A percentile compares a stretch with the other conserved stretches of the same genome.
Evolutionary conservation across 305 asterid genomes (phyloP).

Genomic region (Salvia sclarea): DNA sequence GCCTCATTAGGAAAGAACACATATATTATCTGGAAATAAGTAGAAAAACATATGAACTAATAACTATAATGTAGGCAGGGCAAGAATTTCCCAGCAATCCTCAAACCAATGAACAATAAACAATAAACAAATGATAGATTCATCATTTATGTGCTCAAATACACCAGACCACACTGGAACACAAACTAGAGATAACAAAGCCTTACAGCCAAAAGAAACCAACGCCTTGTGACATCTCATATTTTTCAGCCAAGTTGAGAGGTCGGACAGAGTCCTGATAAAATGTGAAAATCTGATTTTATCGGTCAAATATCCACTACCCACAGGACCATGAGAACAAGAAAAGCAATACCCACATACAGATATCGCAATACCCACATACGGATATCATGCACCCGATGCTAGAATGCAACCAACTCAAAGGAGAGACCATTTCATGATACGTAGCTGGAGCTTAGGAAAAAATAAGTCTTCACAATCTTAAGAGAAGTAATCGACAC

Average conservation of each 20-base stretch:
- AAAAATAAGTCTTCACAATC: background rate
- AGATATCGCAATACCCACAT: background rate
- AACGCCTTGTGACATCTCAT: background rate
- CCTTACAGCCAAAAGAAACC: background rate
- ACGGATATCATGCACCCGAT: too few relatives aligned
- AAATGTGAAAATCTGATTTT: background rate
- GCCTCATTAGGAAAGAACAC: conserved; percentile 64
- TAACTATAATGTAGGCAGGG: background rate
- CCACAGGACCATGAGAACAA: background rate
- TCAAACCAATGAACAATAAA: too few relatives aligned
- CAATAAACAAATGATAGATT: too few relatives aligned
- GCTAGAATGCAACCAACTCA: background rate
- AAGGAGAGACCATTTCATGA: background rate
- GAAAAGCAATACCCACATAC: background rate
- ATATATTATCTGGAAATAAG: conserved; percentile 55
- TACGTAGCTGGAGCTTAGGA: background rate
- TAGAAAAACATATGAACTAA: background rate
- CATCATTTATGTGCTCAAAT: background rate
- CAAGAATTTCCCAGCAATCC: background rate
- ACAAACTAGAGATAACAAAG: background rate
- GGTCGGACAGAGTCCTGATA: background rate
- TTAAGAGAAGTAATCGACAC: background rate
- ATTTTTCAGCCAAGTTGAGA: background rate
- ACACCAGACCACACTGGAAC: background rate
- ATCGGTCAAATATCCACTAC: background rate